phyloP scores from a whole-genome alignment of 2,329 filamentous ascomycete genomes.

The Aspergillus glaucus region DNA sequence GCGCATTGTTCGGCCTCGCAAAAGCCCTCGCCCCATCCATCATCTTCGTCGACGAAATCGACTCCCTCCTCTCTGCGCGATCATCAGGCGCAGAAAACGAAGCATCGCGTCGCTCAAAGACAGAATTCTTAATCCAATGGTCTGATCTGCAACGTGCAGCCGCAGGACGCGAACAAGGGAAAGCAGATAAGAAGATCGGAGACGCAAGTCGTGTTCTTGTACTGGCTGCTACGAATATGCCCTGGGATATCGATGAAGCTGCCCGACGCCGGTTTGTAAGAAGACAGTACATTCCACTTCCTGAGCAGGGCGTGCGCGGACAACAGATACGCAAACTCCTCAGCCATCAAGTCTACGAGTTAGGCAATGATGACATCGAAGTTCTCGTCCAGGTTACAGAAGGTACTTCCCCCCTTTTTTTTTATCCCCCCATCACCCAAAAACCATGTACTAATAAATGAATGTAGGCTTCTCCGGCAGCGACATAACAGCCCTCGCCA shows the following conservation, averaged over 20 bases:
- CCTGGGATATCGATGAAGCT: constrained; percentile 97
- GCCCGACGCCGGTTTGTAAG: constrained; percentile 84
- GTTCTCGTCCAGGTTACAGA: constrained; percentile 74
- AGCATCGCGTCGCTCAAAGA: constrained; percentile 89
- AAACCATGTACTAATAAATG: constrained; percentile 5
- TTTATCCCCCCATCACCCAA: neutral
- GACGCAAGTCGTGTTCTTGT: constrained; percentile 87
- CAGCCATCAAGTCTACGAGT: constrained; percentile 77
- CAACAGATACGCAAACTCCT: constrained; percentile 73
- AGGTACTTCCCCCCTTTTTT: constrained; percentile 45
- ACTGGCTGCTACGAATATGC: constrained; percentile 88
- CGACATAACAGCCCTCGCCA: constrained; percentile 92
- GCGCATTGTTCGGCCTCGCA: constrained; percentile 83
- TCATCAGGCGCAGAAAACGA: constrained; percentile 78
- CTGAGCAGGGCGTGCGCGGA: constrained; percentile 73
- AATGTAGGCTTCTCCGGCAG: constrained; percentile 88
- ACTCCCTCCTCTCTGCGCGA: constrained; percentile 80
- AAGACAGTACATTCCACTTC: constrained; percentile 91
- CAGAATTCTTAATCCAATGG: constrained; percentile 97
- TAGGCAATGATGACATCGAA: constrained; percentile 66
- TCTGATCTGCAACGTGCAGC: constrained; percentile 87
- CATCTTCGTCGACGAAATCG: constrained; percentile 98
- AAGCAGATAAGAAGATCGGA: constrained; percentile 61
- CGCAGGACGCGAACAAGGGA: constrained; percentile 64
- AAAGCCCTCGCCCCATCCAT: constrained; percentile 87